Percentiles rank a stretch among this genome's conserved stretches.
Conservation (phyloP, 371 early-diverging fungal species). For the Lichtheimia corymbifera region DNA sequence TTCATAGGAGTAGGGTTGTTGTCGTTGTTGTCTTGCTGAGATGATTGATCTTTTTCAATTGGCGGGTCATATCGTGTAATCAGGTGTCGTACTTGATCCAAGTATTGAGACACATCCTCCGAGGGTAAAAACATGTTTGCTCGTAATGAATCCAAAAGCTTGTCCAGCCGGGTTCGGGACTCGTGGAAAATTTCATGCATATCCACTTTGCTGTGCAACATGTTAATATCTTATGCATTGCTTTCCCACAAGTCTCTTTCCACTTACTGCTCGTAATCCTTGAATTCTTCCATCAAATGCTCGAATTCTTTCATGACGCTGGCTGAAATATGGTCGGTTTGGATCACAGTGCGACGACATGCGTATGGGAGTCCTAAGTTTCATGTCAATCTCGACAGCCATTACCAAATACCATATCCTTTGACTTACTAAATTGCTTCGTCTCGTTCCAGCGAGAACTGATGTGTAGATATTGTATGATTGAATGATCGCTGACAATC, state of each 20-base stretch:
- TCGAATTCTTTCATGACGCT: slow-evolving; percentile 15
- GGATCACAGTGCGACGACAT: slow-evolving; percentile 13
- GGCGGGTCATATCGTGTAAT: neutral
- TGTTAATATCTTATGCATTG: neutral
- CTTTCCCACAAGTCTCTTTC: too few relatives aligned
- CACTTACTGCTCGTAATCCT: slow-evolving; percentile 27
- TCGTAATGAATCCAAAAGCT: slow-evolving; percentile 18
- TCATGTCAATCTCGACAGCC: neutral
- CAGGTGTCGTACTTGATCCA: slow-evolving; percentile 4
- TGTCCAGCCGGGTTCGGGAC: slow-evolving; percentile 14
- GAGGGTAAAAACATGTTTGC: slow-evolving; percentile 19
- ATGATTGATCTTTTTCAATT: too few relatives aligned
- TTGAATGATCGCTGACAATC: slow-evolving; percentile 50
- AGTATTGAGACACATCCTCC: slow-evolving; percentile 4
- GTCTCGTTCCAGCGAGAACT: slow-evolving; percentile 47
- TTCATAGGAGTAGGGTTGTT: too few relatives aligned
- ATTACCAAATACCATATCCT: neutral
- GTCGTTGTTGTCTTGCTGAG: too few relatives aligned
- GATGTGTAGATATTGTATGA: slow-evolving; percentile 60
- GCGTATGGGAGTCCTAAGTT: slow-evolving; percentile 22
- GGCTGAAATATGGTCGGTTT: slow-evolving; percentile 15
- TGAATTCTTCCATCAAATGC: slow-evolving; percentile 18
- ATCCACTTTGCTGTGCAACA: slow-evolving; percentile 18
- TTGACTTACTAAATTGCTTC: slow-evolving; percentile 45
- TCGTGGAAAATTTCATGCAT: slow-evolving; percentile 11